Percentiles rank a stretch among this genome's conserved stretches.
Conservation (phyloP, 169 alveolate genomes). For the Plasmodium falciparum region DNA sequence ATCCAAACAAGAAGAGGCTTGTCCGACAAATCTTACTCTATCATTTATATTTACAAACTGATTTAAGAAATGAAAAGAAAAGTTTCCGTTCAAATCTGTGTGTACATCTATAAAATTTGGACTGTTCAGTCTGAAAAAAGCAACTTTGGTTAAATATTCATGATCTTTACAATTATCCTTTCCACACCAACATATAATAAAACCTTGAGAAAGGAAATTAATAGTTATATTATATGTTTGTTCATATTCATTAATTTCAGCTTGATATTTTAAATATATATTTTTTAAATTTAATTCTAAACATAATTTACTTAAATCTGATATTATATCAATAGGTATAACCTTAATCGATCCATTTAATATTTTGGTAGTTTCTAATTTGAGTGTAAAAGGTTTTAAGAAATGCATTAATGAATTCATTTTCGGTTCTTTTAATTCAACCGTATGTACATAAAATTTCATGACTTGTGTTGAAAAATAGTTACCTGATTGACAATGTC, state of each 20-base stretch:
- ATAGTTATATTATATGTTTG: slow-evolving; percentile 32
- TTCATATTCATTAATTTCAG: slow-evolving; percentile 24
- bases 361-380: slow-evolving; percentile 49
- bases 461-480: slow-evolving; percentile 15
- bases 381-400: slow-evolving; percentile 40
- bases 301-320: slow-evolving; percentile 57
- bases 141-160: slow-evolving; percentile 73
- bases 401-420: slow-evolving; percentile 41
- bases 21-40: slow-evolving; percentile 47
- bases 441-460: slow-evolving; percentile 52
- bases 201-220: slow-evolving; percentile 49
- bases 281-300: slow-evolving; percentile 48
- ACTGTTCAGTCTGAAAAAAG: slow-evolving; percentile 28
- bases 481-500: slow-evolving; percentile 19
- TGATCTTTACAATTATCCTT: slow-evolving; percentile 27
- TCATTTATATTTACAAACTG: slow-evolving; percentile 49
- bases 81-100: slow-evolving; percentile 46
- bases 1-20: slow-evolving; percentile 11
- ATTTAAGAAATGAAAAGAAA: slow-evolving; percentile 46
- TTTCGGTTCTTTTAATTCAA: slow-evolving; percentile 31
- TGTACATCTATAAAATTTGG: slow-evolving; percentile 52
- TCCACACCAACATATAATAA: slow-evolving; percentile 66
- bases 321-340: slow-evolving; percentile 64
- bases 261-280: slow-evolving; percentile 3
- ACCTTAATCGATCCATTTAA: slow-evolving; percentile 36